Evolutionary conservation across 1,284 basidiomycete species (phyloP), one percentile per base, ranked within the genome.

Genomic region (Fomitopsis schrenkii): DNA sequence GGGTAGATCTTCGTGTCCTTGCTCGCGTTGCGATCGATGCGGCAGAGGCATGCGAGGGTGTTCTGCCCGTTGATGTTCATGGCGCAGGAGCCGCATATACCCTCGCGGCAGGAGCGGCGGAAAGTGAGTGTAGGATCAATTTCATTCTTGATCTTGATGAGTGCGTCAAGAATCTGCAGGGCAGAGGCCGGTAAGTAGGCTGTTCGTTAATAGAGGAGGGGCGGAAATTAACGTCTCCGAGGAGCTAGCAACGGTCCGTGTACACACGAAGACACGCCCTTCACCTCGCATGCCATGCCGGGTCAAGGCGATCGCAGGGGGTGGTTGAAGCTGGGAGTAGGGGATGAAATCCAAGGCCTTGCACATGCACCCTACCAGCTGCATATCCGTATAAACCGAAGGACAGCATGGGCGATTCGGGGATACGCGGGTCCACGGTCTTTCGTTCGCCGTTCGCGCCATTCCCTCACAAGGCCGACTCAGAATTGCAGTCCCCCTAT

Each of bases 91-190:
- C 97, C 97, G 72, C 97, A 98, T 71, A 98, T 99, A 64, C 97
- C 97, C 81, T 98, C 97, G 67, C 97, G 82, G 84, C 97, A 99
- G 36, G 94, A 97, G 61, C 96, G 88, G 62, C 96, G 90, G 84
- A 98, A 98, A 17, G 96, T 98, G 52, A 99, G 83, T 2, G 97
- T 97, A 7, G 97, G 92, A 80, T 98, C 97, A 30, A 96, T 74
- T 77, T 98, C 96, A 77, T 98, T 98, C 87, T 99, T 99, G 76
- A 99, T 98, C 81, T 99, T 98, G 80, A 98, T 97, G 70, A 97
- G 85, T 1, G 92, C 93, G 70, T 97, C 95, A 54, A 96, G 87
- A 58, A 96, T 81, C 92, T 88, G 63, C 74, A 56, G 77, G 77
- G 61, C 79, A 75, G 45, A 83, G 80, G 67, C 84, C 79, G 68